These are phyloP conservation scores for Penicillium roqueforti DNA, from an alignment of 495 filamentous ascomycete genomes.

Conservation along the genomic window DNA sequence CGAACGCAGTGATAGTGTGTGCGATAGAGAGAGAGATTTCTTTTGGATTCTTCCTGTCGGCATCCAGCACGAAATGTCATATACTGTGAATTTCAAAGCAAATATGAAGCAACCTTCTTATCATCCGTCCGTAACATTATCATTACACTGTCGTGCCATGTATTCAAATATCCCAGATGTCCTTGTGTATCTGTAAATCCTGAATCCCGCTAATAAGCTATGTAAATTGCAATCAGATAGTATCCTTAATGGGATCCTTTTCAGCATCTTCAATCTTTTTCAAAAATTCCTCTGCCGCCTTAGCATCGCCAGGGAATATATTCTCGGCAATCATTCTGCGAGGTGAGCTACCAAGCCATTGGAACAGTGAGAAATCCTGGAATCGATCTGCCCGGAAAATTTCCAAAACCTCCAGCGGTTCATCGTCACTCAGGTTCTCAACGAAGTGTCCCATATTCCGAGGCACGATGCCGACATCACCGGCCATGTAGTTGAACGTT, in stretches of 20 bases:
- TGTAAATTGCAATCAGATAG: neutral
- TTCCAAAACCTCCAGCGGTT: constrained; percentile 55
- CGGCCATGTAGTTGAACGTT: constrained; percentile 58
- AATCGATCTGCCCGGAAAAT: constrained; percentile 56
- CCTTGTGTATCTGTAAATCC: neutral
- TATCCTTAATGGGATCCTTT: constrained; percentile 26
- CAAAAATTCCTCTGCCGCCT: constrained; percentile 53
- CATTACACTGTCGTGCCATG: too few relatives aligned
- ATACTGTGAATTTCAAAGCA: neutral
- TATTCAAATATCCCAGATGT: neutral
- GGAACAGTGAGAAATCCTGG: constrained; percentile 60
- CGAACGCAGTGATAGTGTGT: too few relatives aligned
- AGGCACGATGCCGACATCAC: constrained; percentile 59
- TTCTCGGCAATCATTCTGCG: constrained; percentile 57
- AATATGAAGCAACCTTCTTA: neutral
- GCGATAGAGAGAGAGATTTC: too few relatives aligned
- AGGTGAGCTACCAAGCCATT: constrained; percentile 67
- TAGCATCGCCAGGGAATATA: constrained; percentile 51
- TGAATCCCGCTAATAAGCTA: neutral
- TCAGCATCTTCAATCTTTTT: constrained; percentile 50
- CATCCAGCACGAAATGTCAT: neutral
- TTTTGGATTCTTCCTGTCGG: too few relatives aligned
- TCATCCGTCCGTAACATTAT: too few relatives aligned
- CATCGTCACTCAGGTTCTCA: constrained; percentile 58
- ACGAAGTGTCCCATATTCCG: constrained; percentile 60